These are phyloP conservation scores for Tolypocladium tropicale DNA, from an alignment of 2,329 filamentous ascomycete genomes.

Conservation along the genomic window DNA sequence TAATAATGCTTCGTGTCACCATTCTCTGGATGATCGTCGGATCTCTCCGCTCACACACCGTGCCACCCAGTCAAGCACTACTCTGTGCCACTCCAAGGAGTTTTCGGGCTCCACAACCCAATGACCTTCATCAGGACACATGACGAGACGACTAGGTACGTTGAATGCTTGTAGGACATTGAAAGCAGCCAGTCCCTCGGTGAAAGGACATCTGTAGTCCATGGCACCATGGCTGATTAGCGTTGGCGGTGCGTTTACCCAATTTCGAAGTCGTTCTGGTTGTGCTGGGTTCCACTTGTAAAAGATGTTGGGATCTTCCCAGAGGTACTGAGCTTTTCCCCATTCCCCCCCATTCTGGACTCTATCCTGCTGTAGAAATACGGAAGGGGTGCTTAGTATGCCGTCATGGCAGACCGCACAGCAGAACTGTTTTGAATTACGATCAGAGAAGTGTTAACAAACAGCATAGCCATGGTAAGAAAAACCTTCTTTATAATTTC, in stretches of 20 bases:
- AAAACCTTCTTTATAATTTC: not conserved
- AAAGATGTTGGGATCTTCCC: not conserved
- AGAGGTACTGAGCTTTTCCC: not conserved
- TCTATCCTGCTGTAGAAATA: not conserved
- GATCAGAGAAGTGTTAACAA: not conserved
- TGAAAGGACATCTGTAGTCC: not conserved
- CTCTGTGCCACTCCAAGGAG: not conserved
- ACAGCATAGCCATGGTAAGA: fast-evolving
- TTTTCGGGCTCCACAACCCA: not conserved
- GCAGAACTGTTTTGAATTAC: not conserved
- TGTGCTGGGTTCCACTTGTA: not conserved
- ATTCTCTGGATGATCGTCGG: too few species aligned
- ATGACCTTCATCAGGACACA: not conserved
- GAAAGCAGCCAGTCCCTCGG: not conserved
- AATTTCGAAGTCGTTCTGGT: not conserved
- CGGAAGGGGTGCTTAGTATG: not conserved
- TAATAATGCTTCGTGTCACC: too few species aligned
- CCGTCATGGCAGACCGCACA: not conserved
- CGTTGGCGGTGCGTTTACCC: not conserved
- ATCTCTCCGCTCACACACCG: not conserved
- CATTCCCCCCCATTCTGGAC: not conserved
- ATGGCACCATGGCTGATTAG: not conserved
- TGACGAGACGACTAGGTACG: not conserved
- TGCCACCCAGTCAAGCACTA: not conserved
- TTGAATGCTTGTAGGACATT: not conserved